A percentile compares a stretch with the other conserved stretches of the same genome.
Conservation (phyloP, 1,139 yeast species). For the Nakaseomyces bracarensis region DNA sequence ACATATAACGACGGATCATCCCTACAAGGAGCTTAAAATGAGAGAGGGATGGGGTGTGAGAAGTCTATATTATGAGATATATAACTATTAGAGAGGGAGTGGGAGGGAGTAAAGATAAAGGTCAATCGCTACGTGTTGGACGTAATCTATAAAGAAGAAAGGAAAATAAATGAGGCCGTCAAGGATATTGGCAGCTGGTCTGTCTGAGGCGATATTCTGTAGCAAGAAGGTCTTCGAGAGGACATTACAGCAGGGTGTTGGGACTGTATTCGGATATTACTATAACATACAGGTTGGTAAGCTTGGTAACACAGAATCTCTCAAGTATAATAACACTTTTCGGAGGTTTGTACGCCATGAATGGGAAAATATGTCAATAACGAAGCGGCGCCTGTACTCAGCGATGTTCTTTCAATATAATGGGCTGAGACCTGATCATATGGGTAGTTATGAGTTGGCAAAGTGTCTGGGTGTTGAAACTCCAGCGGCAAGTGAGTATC, state of each 20-base stretch:
- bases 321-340: conserved; percentile 15
- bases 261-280: conserved; percentile 22
- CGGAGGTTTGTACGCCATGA: conserved; percentile 17
- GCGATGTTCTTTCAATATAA: conserved; percentile 19
- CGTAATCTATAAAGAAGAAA: too few species aligned
- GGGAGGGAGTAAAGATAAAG: too few species aligned
- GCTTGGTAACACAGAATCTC: conserved; percentile 9
- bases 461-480: conserved; percentile 18
- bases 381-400: conserved; percentile 19
- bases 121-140: too few species aligned
- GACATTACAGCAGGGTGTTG: conserved; percentile 13
- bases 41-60: too few species aligned
- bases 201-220: background rate
- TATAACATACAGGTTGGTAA: conserved; percentile 15
- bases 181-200: background rate
- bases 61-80: too few species aligned
- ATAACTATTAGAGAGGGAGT: too few species aligned
- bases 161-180: background rate
- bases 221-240: conserved; percentile 16
- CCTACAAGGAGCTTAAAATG: too few species aligned
- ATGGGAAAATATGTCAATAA: conserved; percentile 20
- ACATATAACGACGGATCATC: conserved; percentile 3
- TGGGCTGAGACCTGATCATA: conserved; percentile 11
- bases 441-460: conserved; percentile 19
- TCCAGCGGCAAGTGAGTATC: conserved; percentile 22